Evolutionary conservation across 2,329 filamentous ascomycete species (phyloP), one percentile per base, ranked within the genome.

Genomic region (Fusarium oligoseptatum): DNA sequence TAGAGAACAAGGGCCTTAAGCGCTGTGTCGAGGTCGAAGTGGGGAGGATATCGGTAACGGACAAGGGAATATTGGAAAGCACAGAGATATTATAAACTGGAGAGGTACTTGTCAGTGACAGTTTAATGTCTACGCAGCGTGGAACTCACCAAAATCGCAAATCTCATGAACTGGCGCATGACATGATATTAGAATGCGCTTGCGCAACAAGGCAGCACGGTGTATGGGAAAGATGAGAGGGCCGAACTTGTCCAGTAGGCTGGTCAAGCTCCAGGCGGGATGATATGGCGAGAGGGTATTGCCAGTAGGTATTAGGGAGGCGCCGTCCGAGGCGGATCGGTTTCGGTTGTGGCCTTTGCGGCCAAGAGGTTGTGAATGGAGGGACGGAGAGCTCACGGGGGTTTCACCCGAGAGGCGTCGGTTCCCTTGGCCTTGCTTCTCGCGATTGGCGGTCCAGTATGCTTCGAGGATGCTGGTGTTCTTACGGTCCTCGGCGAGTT

Each of bases 41-140:
- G 22, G 92, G 90, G n/a, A 98, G 86, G 15, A 92, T 84, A 61
- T 95, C 91, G 67, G 89, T 87, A 50, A 95, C 89, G 34, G 93
- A 91, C 41, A 92, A 88, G 32, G 97, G 95, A 50, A 98, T 92
- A 76, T 95, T 97, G 52, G 95, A 95, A 37, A 99, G 87, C 64
- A 98, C 89, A n/a, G 96, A 98, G 61, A 98, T 90, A 81, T 97
- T 92, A 84, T 98, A 99, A 72, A 98, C 97, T 96, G 61, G 27
- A 39, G 71, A 27, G 72, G 78, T 9, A 4, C 4, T 4, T 66
- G 78, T 83, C 24, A 79, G 50, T 11, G 8, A n/a, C 15, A 36
- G n/a, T 3, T 6, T 6, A 3, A 20, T 9, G 1, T 1, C 10
- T 6, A 2, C 1, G 43, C 12, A 22, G 52, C 7, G n/a, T 11